Evolutionary conservation across 2,329 filamentous ascomycete genomes (phyloP), one percentile per base, ranked within the genome.

Genomic region (Dryadomyces quercivorus): DNA sequence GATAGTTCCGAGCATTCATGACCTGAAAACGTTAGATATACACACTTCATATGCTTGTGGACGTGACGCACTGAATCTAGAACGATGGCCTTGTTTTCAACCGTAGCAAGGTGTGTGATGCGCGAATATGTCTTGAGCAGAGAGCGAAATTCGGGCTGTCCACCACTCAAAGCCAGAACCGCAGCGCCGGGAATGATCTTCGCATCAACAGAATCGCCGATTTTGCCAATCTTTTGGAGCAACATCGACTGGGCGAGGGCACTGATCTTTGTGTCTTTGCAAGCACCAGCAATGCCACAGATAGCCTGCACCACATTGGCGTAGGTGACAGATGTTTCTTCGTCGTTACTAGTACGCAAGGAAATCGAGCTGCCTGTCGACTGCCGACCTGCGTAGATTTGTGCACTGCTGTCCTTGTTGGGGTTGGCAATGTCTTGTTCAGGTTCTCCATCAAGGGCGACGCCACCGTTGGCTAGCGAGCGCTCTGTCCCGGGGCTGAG

Each of bases 241-340:
- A 99, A 80, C 84, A 98, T 96, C 1, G 90, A 94, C 62, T 96
- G 86, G 2, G 91, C 92, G 52, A 98, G 74, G 5, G 91, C 91
- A 7, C 86, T 93, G 53, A 98, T 95, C 70, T 96, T 95, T 57
- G 89, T 84, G 63, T 98, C 91, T 50, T 85, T 80, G 65, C 85
- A 90, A 55, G 81, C 84, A 21, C 78, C 81, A 1, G 93, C 89
- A 65, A 98, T 88, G n/a, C 84, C 84, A 55, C 94, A 92, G 58
- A 98, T 92, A 0, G 92, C 89, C 64, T 94, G 85, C n/a, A 97
- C 83, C n/a, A 97, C 86, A 59, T 92, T 94, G 40, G 83, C 81
- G 65, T 94, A 90, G 0, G 90, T 84, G 34, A 82, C 72, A 5
- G 83, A 81, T 1, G 82, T 84, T 59, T 95, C 91, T 62, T 94